Evolutionary conservation across 495 filamentous ascomycete species (phyloP), one percentile per base, ranked within the genome.

Genomic region (Penicillium flavigenum): DNA sequence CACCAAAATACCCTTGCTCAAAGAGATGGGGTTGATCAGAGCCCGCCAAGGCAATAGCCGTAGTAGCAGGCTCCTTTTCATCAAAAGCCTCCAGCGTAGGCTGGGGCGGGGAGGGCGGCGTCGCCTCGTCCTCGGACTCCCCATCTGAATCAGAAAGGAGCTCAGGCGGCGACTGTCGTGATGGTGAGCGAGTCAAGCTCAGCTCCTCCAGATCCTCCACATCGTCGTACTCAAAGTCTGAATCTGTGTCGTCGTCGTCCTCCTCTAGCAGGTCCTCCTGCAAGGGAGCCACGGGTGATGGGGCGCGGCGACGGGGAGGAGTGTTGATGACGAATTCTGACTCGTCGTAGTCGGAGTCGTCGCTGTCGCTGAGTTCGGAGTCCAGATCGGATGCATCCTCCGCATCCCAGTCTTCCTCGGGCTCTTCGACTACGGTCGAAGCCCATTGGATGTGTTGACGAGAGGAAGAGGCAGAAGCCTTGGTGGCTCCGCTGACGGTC

Each of bases 381-480:
- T 82, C 79, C 24, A 64, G 66, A 46, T 81, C 79, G 29, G 84
- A 87, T 19, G 63, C 57, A 60, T 88, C 86, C 64, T 85, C 81
- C 44, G 81, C 79, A 39, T 88, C 81, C 80, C 84, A 82, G 63
- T 92, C 86, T 56, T 90, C 85, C 63, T 88, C 85, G 36, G 83
- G 79, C 60, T 90, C 85, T 71, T 92, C 90, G 54, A 83, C 77
- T 59, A 92, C 81, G 46, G 83, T 77, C 62, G 96, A 90, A 43
- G 89, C 88, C 90, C 90, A 96, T 84, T 93, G 87, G 68, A 96
- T 85, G 79, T 90, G 90, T 63, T 79, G 80, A 43, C 86, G 79
- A 59, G 83, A 79, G 51, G 80, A 75, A 59, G 81, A 80, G 51
- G 76, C 73, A 47, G 70, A 67, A 55, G 74, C 67, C 65, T 79